Percentiles rank a stretch among this genome's conserved stretches.
These are phyloP conservation scores for Nidula niveotomentosa DNA, from an alignment of 1,284 basidiomycete genomes.

Conservation along the genomic window DNA sequence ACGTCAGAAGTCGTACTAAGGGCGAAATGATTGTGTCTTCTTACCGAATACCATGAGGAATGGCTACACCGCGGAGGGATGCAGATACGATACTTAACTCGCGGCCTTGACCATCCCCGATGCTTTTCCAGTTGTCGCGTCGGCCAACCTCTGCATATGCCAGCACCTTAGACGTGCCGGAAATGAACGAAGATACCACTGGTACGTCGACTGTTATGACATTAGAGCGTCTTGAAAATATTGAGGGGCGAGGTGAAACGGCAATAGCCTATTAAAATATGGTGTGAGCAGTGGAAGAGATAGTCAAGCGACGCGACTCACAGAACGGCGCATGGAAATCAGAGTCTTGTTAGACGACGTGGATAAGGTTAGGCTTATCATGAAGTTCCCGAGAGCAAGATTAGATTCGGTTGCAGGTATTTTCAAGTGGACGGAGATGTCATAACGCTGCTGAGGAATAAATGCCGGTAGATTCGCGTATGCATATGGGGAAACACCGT, in stretches of 20 bases:
- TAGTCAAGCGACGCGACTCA: slow-evolving; percentile 32
- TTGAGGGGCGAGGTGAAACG: slow-evolving; percentile 41
- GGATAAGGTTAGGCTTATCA: slow-evolving; percentile 60
- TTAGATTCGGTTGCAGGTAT: slow-evolving; percentile 70
- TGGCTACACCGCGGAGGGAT: slow-evolving; percentile 55
- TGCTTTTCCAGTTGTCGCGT: slow-evolving; percentile 62
- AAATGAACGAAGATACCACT: slow-evolving; percentile 50
- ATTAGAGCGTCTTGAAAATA: slow-evolving; percentile 36
- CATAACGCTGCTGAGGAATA: slow-evolving; percentile 62
- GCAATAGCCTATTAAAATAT: slow-evolving; percentile 51
- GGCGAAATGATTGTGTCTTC: not conserved
- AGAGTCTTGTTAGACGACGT: slow-evolving; percentile 63
- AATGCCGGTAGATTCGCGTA: slow-evolving; percentile 47
- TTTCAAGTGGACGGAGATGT: slow-evolving; percentile 64
- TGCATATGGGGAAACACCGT: slow-evolving; percentile 63
- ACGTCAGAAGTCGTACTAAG: not conserved
- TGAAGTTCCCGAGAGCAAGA: slow-evolving; percentile 77
- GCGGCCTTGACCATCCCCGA: slow-evolving; percentile 66
- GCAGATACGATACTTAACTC: slow-evolving; percentile 68
- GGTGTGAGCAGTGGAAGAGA: no score
- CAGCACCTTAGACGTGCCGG: slow-evolving; percentile 43
- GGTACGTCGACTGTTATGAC: slow-evolving; percentile 49
- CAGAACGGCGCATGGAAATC: slow-evolving; percentile 57
- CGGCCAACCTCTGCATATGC: slow-evolving; percentile 68
- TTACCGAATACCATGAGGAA: slow-evolving; percentile 67